Percentiles rank a stretch among this genome's conserved stretches.
These are phyloP conservation scores for Mentha longifolia DNA, from an alignment of 257 asterid species.

Conservation along the genomic window DNA sequence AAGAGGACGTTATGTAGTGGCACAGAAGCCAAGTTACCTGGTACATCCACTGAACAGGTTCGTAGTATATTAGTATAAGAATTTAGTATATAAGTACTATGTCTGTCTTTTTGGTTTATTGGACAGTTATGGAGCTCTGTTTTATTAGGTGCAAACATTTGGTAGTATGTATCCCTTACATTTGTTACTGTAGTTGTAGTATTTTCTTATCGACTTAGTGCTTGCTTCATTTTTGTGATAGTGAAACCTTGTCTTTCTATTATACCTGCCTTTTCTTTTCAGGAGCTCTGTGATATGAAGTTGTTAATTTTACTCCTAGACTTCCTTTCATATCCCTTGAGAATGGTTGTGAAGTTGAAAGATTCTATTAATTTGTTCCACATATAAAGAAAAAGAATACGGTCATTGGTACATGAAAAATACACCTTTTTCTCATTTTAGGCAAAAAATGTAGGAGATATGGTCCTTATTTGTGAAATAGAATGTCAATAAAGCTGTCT, in stretches of 20 bases:
- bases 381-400: background rate
- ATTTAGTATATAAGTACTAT: background rate
- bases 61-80: conserved; percentile 24
- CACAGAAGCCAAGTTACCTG: conserved; percentile 47
- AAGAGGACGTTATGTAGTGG: conserved; percentile 54
- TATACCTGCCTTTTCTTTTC: background rate
- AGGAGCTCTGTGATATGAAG: conserved; percentile 5
- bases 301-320: conserved; percentile 5
- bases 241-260: background rate
- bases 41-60: conserved; percentile 44
- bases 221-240: conserved; percentile 14
- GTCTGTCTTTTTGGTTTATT: conserved; percentile 4
- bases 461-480: conserved; percentile 23
- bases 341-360: conserved; percentile 2
- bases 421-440: conserved; percentile 5
- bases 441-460: background rate
- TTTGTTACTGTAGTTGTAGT: background rate
- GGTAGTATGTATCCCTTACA: background rate
- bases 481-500: conserved; percentile 6
- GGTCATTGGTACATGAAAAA: background rate
- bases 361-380: conserved; percentile 7
- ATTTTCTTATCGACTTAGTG: conserved; percentile 6
- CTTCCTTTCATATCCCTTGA: background rate
- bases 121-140: background rate
- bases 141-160: background rate